Conservation (phyloP, 208 protist genomes). For the Trypanosoma mega region DNA sequence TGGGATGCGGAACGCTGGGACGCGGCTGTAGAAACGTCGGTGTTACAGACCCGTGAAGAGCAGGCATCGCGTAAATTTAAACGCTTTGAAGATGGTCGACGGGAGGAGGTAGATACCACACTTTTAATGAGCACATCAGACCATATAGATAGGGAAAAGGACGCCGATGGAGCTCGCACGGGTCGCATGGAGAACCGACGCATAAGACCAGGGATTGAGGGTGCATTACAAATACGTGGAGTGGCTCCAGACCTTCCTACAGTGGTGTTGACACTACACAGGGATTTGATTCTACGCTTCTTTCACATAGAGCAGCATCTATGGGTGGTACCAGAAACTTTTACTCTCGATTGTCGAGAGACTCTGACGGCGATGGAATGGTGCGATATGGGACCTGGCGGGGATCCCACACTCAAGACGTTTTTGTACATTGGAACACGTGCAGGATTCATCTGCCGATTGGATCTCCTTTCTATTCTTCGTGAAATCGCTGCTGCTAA, state of each 20-base stretch:
- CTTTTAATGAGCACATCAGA: neutral
- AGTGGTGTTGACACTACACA: slow-evolving; percentile 47
- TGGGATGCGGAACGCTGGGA: slow-evolving; percentile 41
- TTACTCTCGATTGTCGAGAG: slow-evolving; percentile 42
- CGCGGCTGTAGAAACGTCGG: slow-evolving; percentile 27
- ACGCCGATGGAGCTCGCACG: neutral
- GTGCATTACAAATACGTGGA: slow-evolving; percentile 35
- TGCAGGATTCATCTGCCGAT: slow-evolving; percentile 27
- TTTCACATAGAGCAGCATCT: slow-evolving; percentile 55
- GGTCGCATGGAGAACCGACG: slow-evolving; percentile 23
- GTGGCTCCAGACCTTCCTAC: slow-evolving; percentile 43
- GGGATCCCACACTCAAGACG: slow-evolving; percentile 6
- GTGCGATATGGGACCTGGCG: slow-evolving; percentile 14
- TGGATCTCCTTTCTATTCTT: slow-evolving; percentile 19
- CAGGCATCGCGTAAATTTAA: slow-evolving; percentile 33
- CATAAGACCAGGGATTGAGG: slow-evolving; percentile 30
- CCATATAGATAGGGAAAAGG: neutral
- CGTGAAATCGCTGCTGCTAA: neutral
- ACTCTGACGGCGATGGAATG: slow-evolving; percentile 69
- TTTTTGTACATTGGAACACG: slow-evolving; percentile 24
- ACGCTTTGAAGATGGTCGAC: slow-evolving; percentile 60
- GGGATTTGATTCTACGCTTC: slow-evolving; percentile 66
- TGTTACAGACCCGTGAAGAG: slow-evolving; percentile 40
- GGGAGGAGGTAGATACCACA: slow-evolving; percentile 9
- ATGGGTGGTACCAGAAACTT: slow-evolving; percentile 60